Evolutionary conservation across 1,139 yeast species (phyloP).

Genomic region (Yamadazyma songkhlaensis): DNA sequence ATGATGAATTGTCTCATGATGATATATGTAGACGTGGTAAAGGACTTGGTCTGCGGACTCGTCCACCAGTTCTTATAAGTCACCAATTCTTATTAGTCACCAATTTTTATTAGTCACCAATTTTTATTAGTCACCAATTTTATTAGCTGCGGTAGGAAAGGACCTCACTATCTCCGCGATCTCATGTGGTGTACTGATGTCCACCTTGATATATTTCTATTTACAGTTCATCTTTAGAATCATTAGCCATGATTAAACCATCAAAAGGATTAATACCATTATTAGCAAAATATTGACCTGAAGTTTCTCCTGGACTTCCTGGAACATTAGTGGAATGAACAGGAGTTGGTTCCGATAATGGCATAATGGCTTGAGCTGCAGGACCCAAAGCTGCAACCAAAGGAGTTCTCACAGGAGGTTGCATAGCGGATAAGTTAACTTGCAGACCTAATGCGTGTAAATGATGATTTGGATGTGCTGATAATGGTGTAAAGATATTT

Average conservation of each 20-base stretch:
- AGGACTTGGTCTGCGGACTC: too few relatives aligned
- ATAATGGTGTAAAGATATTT: conserved; percentile 32
- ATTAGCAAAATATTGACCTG: conserved; percentile 36
- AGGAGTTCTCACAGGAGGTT: conserved; percentile 31
- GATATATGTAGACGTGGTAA: too few relatives aligned
- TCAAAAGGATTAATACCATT: conserved; percentile 44
- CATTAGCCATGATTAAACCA: conserved; percentile 34
- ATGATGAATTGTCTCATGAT: too few relatives aligned
- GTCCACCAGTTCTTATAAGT: too few relatives aligned
- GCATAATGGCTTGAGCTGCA: conserved; percentile 22
- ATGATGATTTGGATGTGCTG: conserved; percentile 23
- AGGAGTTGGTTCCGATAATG: conserved; percentile 11
- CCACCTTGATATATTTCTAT: neutral
- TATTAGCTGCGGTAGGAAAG: too few relatives aligned
- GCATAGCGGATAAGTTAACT: conserved; percentile 5
- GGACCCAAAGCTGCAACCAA: conserved; percentile 31
- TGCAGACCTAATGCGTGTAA: conserved; percentile 7
- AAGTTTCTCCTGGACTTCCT: conserved; percentile 19
- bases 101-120: too few relatives aligned
- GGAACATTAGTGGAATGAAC: conserved; percentile 9
- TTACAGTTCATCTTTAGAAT: neutral
- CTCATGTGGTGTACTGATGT: too few relatives aligned
- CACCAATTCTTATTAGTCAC: too few relatives aligned
- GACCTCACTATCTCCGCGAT: too few relatives aligned
- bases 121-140: too few relatives aligned